Evolutionary conservation across 2,329 filamentous ascomycete genomes (phyloP).

Genomic region (Mariannaea elegans): DNA sequence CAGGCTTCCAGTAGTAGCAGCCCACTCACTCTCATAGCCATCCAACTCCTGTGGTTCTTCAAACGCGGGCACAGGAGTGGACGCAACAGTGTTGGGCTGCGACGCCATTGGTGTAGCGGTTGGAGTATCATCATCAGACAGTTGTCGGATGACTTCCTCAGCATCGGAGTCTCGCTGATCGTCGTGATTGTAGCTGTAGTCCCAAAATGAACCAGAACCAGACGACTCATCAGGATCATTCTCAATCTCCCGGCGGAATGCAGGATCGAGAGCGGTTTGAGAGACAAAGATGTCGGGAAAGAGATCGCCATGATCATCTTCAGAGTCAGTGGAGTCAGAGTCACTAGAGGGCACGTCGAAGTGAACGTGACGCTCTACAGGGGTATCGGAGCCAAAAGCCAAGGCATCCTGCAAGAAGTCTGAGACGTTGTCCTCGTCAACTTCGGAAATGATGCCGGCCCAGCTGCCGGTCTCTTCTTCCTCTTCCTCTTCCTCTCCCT

Average conservation of each 20-base stretch:
- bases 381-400: slow-evolving; percentile 53
- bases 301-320: slow-evolving; percentile 70
- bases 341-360: slow-evolving; percentile 76
- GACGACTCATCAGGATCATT: slow-evolving; percentile 69
- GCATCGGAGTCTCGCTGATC: slow-evolving; percentile 53
- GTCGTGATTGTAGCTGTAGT: slow-evolving; percentile 61
- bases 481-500: slow-evolving; percentile 46
- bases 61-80: slow-evolving; percentile 42
- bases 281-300: slow-evolving; percentile 83
- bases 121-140: slow-evolving; percentile 53
- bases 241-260: slow-evolving; percentile 78
- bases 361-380: slow-evolving; percentile 72
- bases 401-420: slow-evolving; percentile 52
- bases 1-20: slow-evolving; percentile 25
- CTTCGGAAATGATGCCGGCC: slow-evolving; percentile 63
- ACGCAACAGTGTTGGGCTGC: slow-evolving; percentile 36
- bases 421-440: slow-evolving; percentile 54
- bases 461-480: slow-evolving; percentile 60
- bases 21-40: slow-evolving; percentile 68
- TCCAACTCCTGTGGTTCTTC: slow-evolving; percentile 56
- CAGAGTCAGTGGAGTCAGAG: slow-evolving; percentile 70
- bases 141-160: slow-evolving; percentile 49
- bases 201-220: slow-evolving; percentile 70
- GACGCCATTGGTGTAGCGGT: slow-evolving; percentile 52
- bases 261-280: slow-evolving; percentile 76